Percentiles rank a stretch among this genome's conserved stretches.
phyloP scores from a whole-genome alignment of 2,329 filamentous ascomycete species.

The Coleophoma cylindrospora region DNA sequence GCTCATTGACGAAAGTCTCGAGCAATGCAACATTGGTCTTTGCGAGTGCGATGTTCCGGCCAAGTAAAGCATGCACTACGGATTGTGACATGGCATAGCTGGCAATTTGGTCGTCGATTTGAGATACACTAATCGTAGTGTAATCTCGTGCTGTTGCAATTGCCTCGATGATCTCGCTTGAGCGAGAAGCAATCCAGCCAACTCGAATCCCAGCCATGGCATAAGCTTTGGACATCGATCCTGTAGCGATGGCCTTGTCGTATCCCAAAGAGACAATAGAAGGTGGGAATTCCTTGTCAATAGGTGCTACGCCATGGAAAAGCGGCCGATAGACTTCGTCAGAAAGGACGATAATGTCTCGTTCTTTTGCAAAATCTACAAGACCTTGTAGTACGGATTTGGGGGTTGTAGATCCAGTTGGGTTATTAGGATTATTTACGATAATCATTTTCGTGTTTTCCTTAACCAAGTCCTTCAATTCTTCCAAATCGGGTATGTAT shows the following conservation, averaged over 20 bases:
- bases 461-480: constrained; percentile 60
- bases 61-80: constrained; percentile 59
- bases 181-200: constrained; percentile 75
- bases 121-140: constrained; percentile 82
- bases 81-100: constrained; percentile 64
- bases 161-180: constrained; percentile 54
- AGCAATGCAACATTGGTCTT: constrained; percentile 62
- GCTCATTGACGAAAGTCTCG: constrained; percentile 61
- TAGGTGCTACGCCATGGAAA: constrained; percentile 50
- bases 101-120: constrained; percentile 74
- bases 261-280: constrained; percentile 71
- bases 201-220: constrained; percentile 75
- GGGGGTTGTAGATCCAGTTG: constrained; percentile 67
- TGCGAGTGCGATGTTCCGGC: constrained; percentile 61
- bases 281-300: constrained; percentile 47
- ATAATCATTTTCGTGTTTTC: constrained; percentile 68
- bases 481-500: constrained; percentile 62
- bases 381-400: constrained; percentile 55
- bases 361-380: constrained; percentile 55
- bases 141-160: constrained; percentile 69
- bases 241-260: constrained; percentile 64
- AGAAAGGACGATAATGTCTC: constrained; percentile 61
- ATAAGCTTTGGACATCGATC: constrained; percentile 83
- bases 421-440: constrained; percentile 77
- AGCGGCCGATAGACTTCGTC: constrained; percentile 84